These are phyloP conservation scores for Neoarthrinium moseri DNA, from an alignment of 2,329 filamentous ascomycete species.

Conservation along the genomic window DNA sequence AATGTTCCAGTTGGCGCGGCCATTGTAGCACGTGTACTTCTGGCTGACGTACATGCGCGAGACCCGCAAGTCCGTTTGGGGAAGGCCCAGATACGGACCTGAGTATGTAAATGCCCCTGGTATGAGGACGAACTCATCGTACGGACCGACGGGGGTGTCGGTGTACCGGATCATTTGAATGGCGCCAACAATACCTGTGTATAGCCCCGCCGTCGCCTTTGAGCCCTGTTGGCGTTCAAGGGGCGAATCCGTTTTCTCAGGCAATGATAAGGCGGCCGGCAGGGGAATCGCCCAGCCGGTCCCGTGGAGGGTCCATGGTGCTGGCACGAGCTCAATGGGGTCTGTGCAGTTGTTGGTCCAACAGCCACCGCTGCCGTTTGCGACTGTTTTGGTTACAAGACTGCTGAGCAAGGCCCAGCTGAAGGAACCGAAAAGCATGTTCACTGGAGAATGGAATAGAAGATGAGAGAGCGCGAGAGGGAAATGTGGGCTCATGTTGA, in stretches of 20 bases:
- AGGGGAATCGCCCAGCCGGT: slow-evolving; percentile 10
- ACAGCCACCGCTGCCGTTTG: background rate
- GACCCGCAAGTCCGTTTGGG: slow-evolving; percentile 21
- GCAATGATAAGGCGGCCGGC: slow-evolving; percentile 14
- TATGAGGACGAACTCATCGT: slow-evolving; percentile 30
- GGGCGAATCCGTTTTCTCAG: slow-evolving; percentile 10
- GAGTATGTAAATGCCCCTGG: slow-evolving; percentile 24
- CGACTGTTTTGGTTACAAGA: background rate
- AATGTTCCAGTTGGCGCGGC: slow-evolving; percentile 33
- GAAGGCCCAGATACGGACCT: background rate
- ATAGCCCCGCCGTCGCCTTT: slow-evolving; percentile 20
- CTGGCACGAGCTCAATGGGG: slow-evolving; percentile 3
- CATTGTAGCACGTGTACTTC: slow-evolving; percentile 29
- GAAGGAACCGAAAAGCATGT: background rate
- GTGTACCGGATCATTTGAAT: slow-evolving; percentile 30
- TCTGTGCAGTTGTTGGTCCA: slow-evolving; percentile 11
- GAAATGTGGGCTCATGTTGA: too few species aligned
- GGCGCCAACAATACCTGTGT: slow-evolving; percentile 23
- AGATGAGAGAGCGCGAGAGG: background rate
- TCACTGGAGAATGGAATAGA: background rate
- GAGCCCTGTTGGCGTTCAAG: slow-evolving; percentile 3
- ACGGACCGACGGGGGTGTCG: slow-evolving; percentile 28
- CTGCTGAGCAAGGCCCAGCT: background rate
- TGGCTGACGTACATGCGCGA: slow-evolving; percentile 32
- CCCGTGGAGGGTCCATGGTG: slow-evolving; percentile 8